Base-by-base conservation (phyloP, 1,284 basidiomycete genomes). In the Exobasidium cylindrosporum region DNA sequence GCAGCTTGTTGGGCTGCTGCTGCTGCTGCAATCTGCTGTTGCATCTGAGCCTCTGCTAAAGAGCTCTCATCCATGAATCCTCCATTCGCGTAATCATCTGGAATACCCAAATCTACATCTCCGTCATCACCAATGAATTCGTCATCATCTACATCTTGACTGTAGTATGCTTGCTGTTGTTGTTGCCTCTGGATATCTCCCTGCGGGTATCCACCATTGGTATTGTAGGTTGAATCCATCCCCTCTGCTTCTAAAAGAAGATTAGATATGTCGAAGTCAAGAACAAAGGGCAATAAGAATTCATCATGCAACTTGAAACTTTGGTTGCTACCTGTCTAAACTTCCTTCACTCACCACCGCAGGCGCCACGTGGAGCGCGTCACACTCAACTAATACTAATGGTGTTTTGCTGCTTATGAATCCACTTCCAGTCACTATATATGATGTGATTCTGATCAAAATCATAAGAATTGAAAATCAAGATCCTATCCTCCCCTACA, bases 1-100 rank as follows among this genome's bases (percentile, higher is more conserved):
- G 69, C 68, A 28, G 73, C 70, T 56, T 74, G 74, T 54, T 66
- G 66, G 52, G 70, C 72, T 35, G 68, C 69, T 53, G 76, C 73
- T 0, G 49, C 32, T 24, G 59, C 43, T 30, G 28, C 53, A n/a
- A 46, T 13, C 45, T 61, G 43, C 53, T 26, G 23, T 43, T 59
- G 56, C 1, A 30, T 43, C 24, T 61, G 56, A n/a, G 44, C 43
- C 17, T 62, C 60, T 40, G 56, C 60, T n/a, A 61, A 14, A n/a
- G 45, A 44, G 40, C 26, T 46, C 31, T 62, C 55, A 7, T 55
- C 65, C 31, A 57, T 46, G 21, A 59, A 47, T 14, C 53, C 54
- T 26, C 58, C 61, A 7, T 57, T 52, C 21, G 64, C 57, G 30
- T 60, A 64, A 30, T 60, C 58, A 29, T 61, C 58, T 28, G 44